phyloP scores from a whole-genome alignment of 192 early-diverging fungal species.

The Cladochytrium replicatum region DNA sequence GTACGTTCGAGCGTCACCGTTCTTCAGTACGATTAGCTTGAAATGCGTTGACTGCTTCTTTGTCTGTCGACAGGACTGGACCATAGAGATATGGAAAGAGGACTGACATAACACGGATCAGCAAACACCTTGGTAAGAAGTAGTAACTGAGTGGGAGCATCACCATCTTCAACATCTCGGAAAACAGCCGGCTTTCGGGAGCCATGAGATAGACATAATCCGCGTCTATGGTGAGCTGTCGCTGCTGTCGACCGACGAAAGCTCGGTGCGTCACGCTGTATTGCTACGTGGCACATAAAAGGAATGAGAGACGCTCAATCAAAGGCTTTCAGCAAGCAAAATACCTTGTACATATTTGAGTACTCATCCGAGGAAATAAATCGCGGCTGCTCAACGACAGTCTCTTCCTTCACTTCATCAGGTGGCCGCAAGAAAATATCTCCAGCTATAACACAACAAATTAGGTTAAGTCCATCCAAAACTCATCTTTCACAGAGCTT shows the following conservation, averaged over 20 bases:
- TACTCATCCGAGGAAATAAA: slow-evolving; percentile 39
- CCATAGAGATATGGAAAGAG: slow-evolving; percentile 27
- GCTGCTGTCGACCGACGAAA: slow-evolving; percentile 78
- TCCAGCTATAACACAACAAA: slow-evolving; percentile 24
- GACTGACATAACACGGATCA: slow-evolving; percentile 8
- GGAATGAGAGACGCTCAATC: not conserved
- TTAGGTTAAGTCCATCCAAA: slow-evolving; percentile 1
- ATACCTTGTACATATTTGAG: slow-evolving; percentile 39
- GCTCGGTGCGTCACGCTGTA: slow-evolving; percentile 76
- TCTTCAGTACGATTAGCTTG: slow-evolving; percentile 22
- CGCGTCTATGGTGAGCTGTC: slow-evolving; percentile 87
- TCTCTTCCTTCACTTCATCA: slow-evolving; percentile 26
- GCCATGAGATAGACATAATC: slow-evolving; percentile 87
- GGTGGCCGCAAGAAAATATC: slow-evolving; percentile 50
- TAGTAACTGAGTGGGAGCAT: slow-evolving; percentile 4
- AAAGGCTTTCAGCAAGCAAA: not conserved
- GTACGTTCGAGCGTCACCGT: slow-evolving; percentile 13
- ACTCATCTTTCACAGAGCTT: not conserved
- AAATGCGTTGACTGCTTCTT: slow-evolving; percentile 24
- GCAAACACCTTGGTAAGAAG: not conserved
- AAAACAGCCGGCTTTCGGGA: slow-evolving; percentile 63
- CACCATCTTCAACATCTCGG: slow-evolving; percentile 76
- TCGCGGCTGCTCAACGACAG: slow-evolving; percentile 15
- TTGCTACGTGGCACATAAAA: slow-evolving; percentile 36
- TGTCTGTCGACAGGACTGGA: slow-evolving; percentile 27